Evolutionary conservation across 108 stramenopile species (phyloP).

Genomic region (Cyclotella atomus): DNA sequence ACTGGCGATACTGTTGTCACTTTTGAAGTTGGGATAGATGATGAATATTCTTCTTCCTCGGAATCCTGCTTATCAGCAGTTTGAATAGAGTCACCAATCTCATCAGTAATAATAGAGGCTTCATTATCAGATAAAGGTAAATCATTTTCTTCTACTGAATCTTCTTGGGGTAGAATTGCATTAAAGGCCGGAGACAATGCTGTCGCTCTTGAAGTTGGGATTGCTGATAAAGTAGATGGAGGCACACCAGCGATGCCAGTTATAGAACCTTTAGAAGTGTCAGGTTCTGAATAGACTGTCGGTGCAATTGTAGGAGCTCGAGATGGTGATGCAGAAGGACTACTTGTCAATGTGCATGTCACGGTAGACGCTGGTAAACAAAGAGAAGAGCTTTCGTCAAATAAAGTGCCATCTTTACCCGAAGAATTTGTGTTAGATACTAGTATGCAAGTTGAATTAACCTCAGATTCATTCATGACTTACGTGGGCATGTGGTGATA

Average conservation of each 20-base stretch:
- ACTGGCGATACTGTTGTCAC: neutral
- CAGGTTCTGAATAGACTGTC: neutral
- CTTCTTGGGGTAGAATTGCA: neutral
- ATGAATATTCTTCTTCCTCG: no score
- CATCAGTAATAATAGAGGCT: no score
- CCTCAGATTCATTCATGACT: neutral
- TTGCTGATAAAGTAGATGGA: neutral
- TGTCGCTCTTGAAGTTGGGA: neutral
- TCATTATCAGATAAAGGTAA: no score
- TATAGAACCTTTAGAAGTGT: neutral
- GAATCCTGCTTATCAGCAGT: no score
- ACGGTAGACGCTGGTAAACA: conserved; percentile 3
- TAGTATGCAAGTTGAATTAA: no score
- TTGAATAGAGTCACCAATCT: no score
- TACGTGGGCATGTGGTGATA: neutral
- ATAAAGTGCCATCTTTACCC: conserved; percentile 13
- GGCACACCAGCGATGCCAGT: neutral
- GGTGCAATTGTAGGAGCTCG: neutral
- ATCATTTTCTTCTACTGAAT: neutral
- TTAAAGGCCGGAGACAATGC: neutral
- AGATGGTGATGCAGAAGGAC: neutral
- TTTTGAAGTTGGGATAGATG: neutral
- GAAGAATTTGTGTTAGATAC: no score
- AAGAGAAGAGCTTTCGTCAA: conserved; percentile 5
- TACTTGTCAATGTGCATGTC: neutral